Conservation (phyloP, 768 basidiomycete species). For the Suillus clintonianus region DNA sequence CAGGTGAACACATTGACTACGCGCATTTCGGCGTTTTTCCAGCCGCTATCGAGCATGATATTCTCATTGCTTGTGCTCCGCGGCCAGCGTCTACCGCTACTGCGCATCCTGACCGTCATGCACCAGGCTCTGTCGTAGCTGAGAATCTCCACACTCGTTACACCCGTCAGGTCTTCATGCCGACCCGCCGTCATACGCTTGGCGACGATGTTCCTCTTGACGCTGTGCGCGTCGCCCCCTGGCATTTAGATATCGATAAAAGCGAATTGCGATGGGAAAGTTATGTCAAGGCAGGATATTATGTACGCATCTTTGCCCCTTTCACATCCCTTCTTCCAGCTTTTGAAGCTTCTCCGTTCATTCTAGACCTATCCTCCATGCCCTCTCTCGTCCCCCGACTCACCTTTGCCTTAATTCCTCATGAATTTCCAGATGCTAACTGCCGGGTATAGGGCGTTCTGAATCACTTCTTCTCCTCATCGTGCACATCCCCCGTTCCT, state of each 20-base stretch:
- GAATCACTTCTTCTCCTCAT: slow-evolving; percentile 53
- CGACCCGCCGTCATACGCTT: slow-evolving; percentile 36
- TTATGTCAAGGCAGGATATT: slow-evolving; percentile 86
- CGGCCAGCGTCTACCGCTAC: slow-evolving; percentile 18
- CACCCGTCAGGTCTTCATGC: slow-evolving; percentile 57
- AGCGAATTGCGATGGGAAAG: slow-evolving; percentile 79
- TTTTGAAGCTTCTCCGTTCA: background rate
- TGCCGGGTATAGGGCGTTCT: slow-evolving; percentile 56
- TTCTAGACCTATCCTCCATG: too few relatives aligned
- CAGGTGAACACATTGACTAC: slow-evolving; percentile 86
- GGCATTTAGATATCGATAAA: slow-evolving; percentile 73
- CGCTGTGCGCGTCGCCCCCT: slow-evolving; percentile 46
- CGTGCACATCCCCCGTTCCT: slow-evolving; percentile 35
- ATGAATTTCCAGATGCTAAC: background rate
- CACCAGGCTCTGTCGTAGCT: slow-evolving; percentile 55
- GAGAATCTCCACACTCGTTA: slow-evolving; percentile 68
- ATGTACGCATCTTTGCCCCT: slow-evolving; percentile 48
- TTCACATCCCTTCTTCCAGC: background rate
- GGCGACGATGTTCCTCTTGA: slow-evolving; percentile 33
- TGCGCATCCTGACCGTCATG: slow-evolving; percentile 19
- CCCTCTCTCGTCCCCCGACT: background rate
- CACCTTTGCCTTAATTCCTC: background rate
- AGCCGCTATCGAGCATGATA: slow-evolving; percentile 82
- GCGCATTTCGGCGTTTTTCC: slow-evolving; percentile 83
- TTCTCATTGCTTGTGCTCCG: slow-evolving; percentile 75